Base-by-base conservation (phyloP, 2,329 filamentous ascomycete species). In the Fusarium sp. region DNA sequence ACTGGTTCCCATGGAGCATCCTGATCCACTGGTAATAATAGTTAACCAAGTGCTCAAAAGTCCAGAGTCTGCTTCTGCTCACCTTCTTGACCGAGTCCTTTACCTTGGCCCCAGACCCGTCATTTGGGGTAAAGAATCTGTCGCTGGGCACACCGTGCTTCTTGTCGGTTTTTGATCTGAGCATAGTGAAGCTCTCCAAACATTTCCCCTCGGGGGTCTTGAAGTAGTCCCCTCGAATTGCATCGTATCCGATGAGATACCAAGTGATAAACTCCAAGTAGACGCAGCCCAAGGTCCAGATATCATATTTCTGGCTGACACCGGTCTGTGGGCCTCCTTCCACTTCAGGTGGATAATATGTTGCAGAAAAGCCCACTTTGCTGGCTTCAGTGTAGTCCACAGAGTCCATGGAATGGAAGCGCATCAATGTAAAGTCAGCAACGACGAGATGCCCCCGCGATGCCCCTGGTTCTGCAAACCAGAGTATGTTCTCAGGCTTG, bases 221-320 rank as follows among this genome's bases (percentile, higher is more conserved):
- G 51, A 62, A 18, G 3, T 0, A 62, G 25, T 14, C 38, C 25
- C 33, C 7, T 33, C 29, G 29, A 13, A 57, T 18, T 1, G 60
- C 42, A 0, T 58, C 16, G 6, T 49, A 42, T 2, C 60, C 60
- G n/a, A 62, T 54, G 2, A 62, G 42, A 31, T 58, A 31, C 60
- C 60, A 62, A 2, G 33, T 62, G 2, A 62, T 51, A 3, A 58
- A 62, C 14, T 62, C 60, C 2, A 62, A 25, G 16, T 58, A 62
- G 11, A 58, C 60, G 13, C 60, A 62, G 3, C 53, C 60, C 2
- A 62, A 6, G 0, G 53, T 62, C 60, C 60, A 62, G 42, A 44
- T 58, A 2, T 62, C 60, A n/a, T 51, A 62, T 27, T 10, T 51
- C 6, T 62, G 60, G 10, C 1, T 62, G 8, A 51, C 54, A 1